Conservation (phyloP, 2,329 filamentous ascomycete genomes). For the Clonostachys byssicola region DNA sequence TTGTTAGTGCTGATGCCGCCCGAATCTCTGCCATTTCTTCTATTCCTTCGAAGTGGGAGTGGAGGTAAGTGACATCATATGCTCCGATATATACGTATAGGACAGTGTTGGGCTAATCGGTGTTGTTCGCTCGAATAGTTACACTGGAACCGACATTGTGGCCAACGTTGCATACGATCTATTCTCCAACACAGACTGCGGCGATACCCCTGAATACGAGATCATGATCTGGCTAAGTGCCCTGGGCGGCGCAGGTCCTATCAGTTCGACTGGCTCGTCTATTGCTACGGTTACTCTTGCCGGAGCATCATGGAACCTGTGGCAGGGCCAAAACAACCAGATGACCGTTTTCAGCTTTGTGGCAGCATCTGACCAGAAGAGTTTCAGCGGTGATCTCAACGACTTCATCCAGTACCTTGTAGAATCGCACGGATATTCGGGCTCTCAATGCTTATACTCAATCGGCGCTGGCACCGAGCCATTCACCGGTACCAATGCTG, state of each 20-base stretch:
- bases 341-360: constrained; percentile 57
- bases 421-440: constrained; percentile 36
- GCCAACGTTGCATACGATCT: constrained; percentile 60
- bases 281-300: constrained; percentile 40
- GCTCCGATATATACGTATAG: constrained; percentile 16
- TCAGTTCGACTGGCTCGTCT: constrained; percentile 30
- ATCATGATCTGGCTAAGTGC: constrained; percentile 56
- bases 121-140: constrained; percentile 12
- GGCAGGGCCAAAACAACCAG: constrained; percentile 49
- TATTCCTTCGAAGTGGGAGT: no score
- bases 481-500: constrained; percentile 39
- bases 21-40: neutral
- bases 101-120: constrained; percentile 14
- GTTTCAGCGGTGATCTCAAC: constrained; percentile 47
- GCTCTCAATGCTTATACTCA: constrained; percentile 46
- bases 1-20: constrained; percentile 19
- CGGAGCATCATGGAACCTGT: constrained; percentile 51
- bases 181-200: constrained; percentile 45
- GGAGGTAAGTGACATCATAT: constrained; percentile 2
- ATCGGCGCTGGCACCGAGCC: constrained; percentile 53
- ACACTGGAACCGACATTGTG: constrained; percentile 22
- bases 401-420: constrained; percentile 53
- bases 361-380: constrained; percentile 17
- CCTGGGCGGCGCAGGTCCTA: constrained; percentile 46
- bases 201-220: constrained; percentile 39